These are phyloP conservation scores for Cordyceps tenuipes DNA, from an alignment of 2,329 filamentous ascomycete species.

Conservation along the genomic window DNA sequence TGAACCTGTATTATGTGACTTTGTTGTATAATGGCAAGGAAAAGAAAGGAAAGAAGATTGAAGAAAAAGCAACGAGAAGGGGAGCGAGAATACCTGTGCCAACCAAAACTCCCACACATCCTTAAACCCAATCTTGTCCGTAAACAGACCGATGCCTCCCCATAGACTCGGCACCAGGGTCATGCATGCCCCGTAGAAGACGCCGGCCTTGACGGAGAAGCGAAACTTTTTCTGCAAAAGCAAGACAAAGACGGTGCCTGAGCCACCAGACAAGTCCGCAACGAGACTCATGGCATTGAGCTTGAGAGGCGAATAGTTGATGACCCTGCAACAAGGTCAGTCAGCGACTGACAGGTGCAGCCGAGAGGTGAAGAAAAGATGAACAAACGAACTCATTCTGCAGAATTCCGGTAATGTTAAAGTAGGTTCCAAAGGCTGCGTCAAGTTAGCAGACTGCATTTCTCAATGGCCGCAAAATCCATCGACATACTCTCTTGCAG, in stretches of 20 bases:
- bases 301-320: constrained; percentile 16
- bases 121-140: constrained; percentile 15
- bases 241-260: constrained; percentile 15
- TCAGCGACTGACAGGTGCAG: not conserved
- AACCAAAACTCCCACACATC: constrained; percentile 16
- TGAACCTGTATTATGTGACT: not conserved
- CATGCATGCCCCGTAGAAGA: constrained; percentile 17
- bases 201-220: constrained; percentile 17
- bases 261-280: constrained; percentile 15
- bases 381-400: constrained; percentile 15
- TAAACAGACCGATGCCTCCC: constrained; percentile 17
- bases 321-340: constrained; percentile 6
- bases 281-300: constrained; percentile 16
- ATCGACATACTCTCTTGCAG: constrained; percentile 15
- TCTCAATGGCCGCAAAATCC: not conserved
- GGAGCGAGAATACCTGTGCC: not conserved
- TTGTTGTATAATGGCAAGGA: no score
- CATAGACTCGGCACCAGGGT: constrained; percentile 15
- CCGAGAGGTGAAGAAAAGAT: not conserved
- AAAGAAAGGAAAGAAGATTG: no score
- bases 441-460: not conserved
- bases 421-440: constrained; percentile 15
- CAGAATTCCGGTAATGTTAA: constrained; percentile 15
- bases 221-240: constrained; percentile 16
- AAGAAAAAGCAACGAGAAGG: no score